Conservation (phyloP, 2,329 filamentous ascomycete genomes). For the Fusarium avenaceum region DNA sequence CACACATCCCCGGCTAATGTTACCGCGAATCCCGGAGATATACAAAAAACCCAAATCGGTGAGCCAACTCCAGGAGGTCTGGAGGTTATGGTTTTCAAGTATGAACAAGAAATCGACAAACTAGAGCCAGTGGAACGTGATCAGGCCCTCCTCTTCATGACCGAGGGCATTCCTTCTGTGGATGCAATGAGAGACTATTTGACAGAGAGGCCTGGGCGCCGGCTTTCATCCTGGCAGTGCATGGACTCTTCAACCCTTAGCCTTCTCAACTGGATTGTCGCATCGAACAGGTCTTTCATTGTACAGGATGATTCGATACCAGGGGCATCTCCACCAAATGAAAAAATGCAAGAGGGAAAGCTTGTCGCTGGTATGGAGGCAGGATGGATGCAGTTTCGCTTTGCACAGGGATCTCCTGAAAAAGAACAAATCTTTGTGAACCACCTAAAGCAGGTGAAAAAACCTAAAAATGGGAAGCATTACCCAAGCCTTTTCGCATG, state of each 20-base stretch:
- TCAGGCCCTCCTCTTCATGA: slow-evolving; percentile 58
- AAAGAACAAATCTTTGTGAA: slow-evolving; percentile 82
- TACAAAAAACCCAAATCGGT: slow-evolving; percentile 4
- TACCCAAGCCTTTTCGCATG: slow-evolving; percentile 85
- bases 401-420: slow-evolving; percentile 89
- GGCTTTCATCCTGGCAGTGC: slow-evolving; percentile 62
- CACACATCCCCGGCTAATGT: slow-evolving; percentile 1
- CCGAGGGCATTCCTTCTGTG: slow-evolving; percentile 73
- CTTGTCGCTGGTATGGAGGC: slow-evolving; percentile 72
- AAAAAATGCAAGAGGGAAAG: slow-evolving; percentile 40
- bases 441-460: slow-evolving; percentile 64
- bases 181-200: slow-evolving; percentile 67
- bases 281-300: slow-evolving; percentile 90
- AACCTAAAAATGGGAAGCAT: slow-evolving; percentile 51
- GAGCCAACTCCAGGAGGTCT: slow-evolving; percentile 23
- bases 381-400: slow-evolving; percentile 82
- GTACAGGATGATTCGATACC: slow-evolving; percentile 73
- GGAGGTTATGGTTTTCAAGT: slow-evolving; percentile 44
- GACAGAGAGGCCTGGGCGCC: slow-evolving; percentile 53
- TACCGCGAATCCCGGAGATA: not conserved
- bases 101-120: slow-evolving; percentile 45
- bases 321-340: slow-evolving; percentile 1
- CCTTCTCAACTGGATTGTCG: slow-evolving; percentile 87
- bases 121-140: slow-evolving; percentile 24
- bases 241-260: slow-evolving; percentile 76